Evolutionary conservation across 2,329 filamentous ascomycete species (phyloP), one percentile per base, ranked within the genome.

Genomic region (Colletotrichum sansevieriae): DNA sequence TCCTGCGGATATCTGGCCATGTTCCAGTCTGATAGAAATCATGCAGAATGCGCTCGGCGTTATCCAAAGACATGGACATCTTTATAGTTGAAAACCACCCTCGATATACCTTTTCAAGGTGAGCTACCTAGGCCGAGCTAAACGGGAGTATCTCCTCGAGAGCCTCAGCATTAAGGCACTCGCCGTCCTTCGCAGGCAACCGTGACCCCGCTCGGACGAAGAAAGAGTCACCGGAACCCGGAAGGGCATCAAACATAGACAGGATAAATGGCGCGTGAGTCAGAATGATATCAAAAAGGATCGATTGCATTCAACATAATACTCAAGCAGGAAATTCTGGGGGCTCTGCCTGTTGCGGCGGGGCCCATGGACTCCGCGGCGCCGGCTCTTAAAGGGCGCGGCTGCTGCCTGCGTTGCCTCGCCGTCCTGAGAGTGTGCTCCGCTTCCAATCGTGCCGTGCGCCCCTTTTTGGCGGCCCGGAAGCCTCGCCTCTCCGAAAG

Each of bases 191-290:
- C 29, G 29, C 29, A 64, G 65, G 65, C 65, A 68, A 25, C 65
- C 44, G 44, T 47, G 29, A 58, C 60, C 59, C 60, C 60, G 59
- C 65, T 63, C 59, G 37, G 60, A 64, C 65, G 15, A 29, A 29
- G 25, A n/a, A 51, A 57, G 65, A 58, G 65, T 68, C 60, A 64
- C 46, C 65, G 52, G 52, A 6, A 4, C 25, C 51, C 49, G 51
- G 43, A 56, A 22, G 6, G 25, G 52, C 15, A 35, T 68, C 59
- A 44, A 2, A 57, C 43, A 64, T 15, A n/a, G 35, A 11, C 29
- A 33, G 3, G 3, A 3, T 10, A 18, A 29, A 10, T 18, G 4
- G 1, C 11, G 2, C 39, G 37, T 64, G 59, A 68, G 20, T 68
- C 65, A 63, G 15, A 13, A 12, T 9, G 18, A 39, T 20, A 54